Percentiles rank a stretch among this genome's conserved stretches.
Conservation (phyloP, 202 grass and related monocot genomes). For the Setaria viridis region DNA sequence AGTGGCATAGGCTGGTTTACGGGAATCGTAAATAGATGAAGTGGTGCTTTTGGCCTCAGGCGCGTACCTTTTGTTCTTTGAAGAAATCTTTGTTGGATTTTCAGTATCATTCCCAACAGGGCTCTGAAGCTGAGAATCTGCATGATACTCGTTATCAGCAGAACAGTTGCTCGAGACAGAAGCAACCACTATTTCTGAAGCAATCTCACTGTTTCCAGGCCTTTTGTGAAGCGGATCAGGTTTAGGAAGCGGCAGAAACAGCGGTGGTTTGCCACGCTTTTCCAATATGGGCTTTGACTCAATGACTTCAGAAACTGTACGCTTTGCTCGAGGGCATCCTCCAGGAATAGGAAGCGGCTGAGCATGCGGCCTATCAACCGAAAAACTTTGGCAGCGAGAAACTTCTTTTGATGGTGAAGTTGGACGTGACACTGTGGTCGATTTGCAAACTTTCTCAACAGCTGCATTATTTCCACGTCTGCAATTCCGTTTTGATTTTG, state of each 20-base stretch:
- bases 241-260: constrained; percentile 76
- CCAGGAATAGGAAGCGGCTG: constrained; percentile 86
- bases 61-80: constrained; percentile 74
- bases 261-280: constrained; percentile 80
- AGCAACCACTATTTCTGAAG: constrained; percentile 59
- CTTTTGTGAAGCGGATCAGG: constrained; percentile 62
- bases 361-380: constrained; percentile 62
- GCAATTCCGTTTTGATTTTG: constrained; percentile 65
- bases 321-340: constrained; percentile 53
- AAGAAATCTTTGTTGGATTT: constrained; percentile 56
- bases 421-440: constrained; percentile 78
- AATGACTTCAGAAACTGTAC: constrained; percentile 73
- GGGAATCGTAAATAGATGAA: neutral
- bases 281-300: constrained; percentile 75
- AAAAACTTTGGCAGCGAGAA: constrained; percentile 96
- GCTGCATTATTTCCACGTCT: constrained; percentile 55
- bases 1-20: neutral
- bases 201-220: constrained; percentile 58
- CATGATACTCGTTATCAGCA: constrained; percentile 76
- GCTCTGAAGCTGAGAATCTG: constrained; percentile 82
- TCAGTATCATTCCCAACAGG: constrained; percentile 72
- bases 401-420: constrained; percentile 93
- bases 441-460: constrained; percentile 77
- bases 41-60: neutral
- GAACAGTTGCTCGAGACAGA: constrained; percentile 94